phyloP scores from a whole-genome alignment of 1,284 basidiomycete species.

The Xerocomus amazonicus region DNA sequence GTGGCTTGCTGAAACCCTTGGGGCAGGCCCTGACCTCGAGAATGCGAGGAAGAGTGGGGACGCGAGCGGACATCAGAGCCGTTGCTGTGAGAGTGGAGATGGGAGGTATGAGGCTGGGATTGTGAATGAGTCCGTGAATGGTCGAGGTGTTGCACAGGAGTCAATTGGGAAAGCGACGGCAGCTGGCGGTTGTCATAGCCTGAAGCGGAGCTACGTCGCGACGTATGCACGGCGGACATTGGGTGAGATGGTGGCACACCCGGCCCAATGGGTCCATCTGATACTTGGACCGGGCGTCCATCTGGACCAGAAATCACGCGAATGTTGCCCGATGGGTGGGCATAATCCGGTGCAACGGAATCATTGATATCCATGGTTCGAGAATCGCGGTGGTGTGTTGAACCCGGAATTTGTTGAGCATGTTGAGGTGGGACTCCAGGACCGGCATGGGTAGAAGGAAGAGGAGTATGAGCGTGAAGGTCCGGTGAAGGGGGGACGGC shows the following conservation, averaged over 20 bases:
- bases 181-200: conserved; percentile 46
- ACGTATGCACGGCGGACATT: conserved; percentile 30
- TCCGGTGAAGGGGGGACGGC: conserved; percentile 55
- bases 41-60: conserved; percentile 45
- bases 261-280: conserved; percentile 42
- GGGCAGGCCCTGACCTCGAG: conserved; percentile 36
- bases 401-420: conserved; percentile 33
- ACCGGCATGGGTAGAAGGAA: conserved; percentile 37
- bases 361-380: conserved; percentile 43
- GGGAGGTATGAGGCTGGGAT: conserved; percentile 38
- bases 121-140: conserved; percentile 35
- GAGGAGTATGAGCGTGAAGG: conserved; percentile 38
- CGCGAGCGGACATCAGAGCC: conserved; percentile 38
- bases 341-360: conserved; percentile 43
- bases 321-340: conserved; percentile 42
- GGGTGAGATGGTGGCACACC: conserved; percentile 42
- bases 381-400: conserved; percentile 40
- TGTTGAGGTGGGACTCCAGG: conserved; percentile 35
- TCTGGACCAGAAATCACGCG: conserved; percentile 45
- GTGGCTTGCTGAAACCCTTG: conserved; percentile 34
- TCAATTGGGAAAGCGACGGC: conserved; percentile 45
- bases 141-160: conserved; percentile 42
- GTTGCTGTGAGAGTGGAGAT: conserved; percentile 34
- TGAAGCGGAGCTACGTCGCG: conserved; percentile 37
- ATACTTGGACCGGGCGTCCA: conserved; percentile 43